These are phyloP conservation scores for Beauveria caledonica DNA, from an alignment of 2,329 filamentous ascomycete species.

Conservation along the genomic window DNA sequence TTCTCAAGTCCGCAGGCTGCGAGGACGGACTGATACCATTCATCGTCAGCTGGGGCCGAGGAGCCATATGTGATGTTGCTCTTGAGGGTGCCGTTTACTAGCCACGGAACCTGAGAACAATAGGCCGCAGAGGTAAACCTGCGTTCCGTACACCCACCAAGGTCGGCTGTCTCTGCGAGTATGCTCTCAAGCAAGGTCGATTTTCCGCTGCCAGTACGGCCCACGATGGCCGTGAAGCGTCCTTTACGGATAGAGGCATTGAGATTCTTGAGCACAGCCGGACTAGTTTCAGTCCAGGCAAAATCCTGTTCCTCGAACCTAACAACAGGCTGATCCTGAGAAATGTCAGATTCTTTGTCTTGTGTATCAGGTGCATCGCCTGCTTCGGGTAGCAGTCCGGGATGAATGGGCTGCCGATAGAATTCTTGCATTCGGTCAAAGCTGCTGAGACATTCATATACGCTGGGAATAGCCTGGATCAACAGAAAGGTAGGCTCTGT, in stretches of 20 bases:
- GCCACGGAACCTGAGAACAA: constrained; percentile 15
- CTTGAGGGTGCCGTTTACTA: constrained; percentile 12
- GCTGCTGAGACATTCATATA: constrained; percentile 14
- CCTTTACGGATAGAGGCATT: neutral
- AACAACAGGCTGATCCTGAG: neutral
- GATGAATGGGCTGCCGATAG: neutral
- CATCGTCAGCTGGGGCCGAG: neutral
- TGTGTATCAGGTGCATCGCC: neutral
- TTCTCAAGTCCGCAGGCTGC: constrained; percentile 12
- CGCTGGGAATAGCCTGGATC: constrained; percentile 4
- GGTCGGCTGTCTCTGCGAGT: constrained; percentile 10
- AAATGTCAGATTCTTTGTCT: neutral
- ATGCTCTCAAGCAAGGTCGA: constrained; percentile 12
- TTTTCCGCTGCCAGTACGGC: constrained; percentile 15
- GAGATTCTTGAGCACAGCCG: neutral
- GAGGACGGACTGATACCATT: constrained; percentile 13
- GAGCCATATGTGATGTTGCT: constrained; percentile 12
- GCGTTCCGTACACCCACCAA: neutral
- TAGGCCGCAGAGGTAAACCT: constrained; percentile 11
- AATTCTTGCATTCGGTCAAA: constrained; percentile 19
- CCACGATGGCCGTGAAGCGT: constrained; percentile 2
- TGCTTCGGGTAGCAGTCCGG: neutral
- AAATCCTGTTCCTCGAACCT: neutral
- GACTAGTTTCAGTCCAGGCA: neutral
- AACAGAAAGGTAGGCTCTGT: constrained; percentile 12